Conservation (phyloP, 495 filamentous ascomycete species). For the Jackrogersella minutella region DNA sequence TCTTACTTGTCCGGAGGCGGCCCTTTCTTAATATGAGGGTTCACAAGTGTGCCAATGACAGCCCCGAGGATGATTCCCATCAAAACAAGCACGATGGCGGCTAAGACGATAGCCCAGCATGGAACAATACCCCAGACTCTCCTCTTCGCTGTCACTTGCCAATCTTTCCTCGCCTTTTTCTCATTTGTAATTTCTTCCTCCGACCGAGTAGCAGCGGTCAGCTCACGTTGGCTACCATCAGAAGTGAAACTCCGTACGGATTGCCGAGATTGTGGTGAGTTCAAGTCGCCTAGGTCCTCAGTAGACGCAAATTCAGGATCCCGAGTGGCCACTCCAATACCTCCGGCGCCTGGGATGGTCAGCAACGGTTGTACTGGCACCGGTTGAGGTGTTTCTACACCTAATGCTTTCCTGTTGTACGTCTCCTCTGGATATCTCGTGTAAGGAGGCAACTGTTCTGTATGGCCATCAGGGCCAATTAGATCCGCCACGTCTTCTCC, state of each 20-base stretch:
- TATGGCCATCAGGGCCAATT: constrained; percentile 88
- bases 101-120: constrained; percentile 70
- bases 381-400: constrained; percentile 25
- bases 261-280: constrained; percentile 61
- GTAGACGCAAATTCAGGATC: constrained; percentile 64
- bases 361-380: constrained; percentile 28
- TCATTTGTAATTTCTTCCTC: constrained; percentile 41
- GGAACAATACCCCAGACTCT: constrained; percentile 70
- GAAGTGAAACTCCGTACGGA: constrained; percentile 59
- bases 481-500: constrained; percentile 86
- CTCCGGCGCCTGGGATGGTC: constrained; percentile 57
- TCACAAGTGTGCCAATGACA: constrained; percentile 52
- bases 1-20: constrained; percentile 35
- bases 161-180: constrained; percentile 60
- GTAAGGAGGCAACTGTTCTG: constrained; percentile 90
- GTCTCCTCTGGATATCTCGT: constrained; percentile 75
- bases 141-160: constrained; percentile 64
- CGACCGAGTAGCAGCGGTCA: constrained; percentile 48
- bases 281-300: constrained; percentile 51
- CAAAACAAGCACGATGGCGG: constrained; percentile 61
- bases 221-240: constrained; percentile 53
- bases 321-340: constrained; percentile 61
- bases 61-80: constrained; percentile 71
- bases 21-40: constrained; percentile 39
- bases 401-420: constrained; percentile 48